Percentiles rank a stretch among this genome's conserved stretches.
Conservation (phyloP, 2,329 filamentous ascomycete species). For the Juglanconis oblonga region DNA sequence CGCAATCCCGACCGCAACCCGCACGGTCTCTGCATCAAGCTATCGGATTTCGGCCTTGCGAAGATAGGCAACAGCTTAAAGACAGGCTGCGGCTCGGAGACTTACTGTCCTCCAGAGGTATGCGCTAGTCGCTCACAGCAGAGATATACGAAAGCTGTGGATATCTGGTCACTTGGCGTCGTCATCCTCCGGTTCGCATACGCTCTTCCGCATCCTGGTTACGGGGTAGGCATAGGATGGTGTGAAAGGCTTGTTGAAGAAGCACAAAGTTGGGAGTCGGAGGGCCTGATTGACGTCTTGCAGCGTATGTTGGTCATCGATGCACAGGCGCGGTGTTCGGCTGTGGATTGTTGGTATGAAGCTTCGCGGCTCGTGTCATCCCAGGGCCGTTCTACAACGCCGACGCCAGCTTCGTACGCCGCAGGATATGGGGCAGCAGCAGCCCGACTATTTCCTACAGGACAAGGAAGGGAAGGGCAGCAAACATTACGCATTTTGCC, state of each 20-base stretch:
- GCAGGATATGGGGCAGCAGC: neutral
- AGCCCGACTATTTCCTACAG: too few relatives aligned
- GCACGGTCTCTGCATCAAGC: neutral
- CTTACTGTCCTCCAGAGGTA: constrained; percentile 3
- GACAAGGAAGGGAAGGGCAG: too few relatives aligned
- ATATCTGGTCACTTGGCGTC: constrained; percentile 9
- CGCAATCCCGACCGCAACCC: neutral
- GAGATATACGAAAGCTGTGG: constrained; percentile 6
- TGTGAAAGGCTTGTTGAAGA: neutral
- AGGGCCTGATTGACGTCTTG: neutral
- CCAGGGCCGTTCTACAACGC: neutral
- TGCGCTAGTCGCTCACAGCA: too few relatives aligned
- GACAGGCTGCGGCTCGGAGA: neutral
- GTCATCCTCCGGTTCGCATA: neutral
- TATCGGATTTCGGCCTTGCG: neutral
- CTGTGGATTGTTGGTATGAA: neutral
- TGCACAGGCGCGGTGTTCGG: neutral
- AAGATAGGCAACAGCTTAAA: neutral
- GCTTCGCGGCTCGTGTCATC: neutral
- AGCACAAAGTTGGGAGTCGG: neutral
- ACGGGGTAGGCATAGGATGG: neutral
- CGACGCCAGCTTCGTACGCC: neutral
- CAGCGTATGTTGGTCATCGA: neutral
- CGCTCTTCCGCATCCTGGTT: neutral
- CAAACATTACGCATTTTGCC: neutral